Percentiles rank a stretch among this genome's conserved stretches.
These are phyloP conservation scores for Fusarium nodosum DNA, from an alignment of 2,329 filamentous ascomycete genomes.

Conservation along the genomic window DNA sequence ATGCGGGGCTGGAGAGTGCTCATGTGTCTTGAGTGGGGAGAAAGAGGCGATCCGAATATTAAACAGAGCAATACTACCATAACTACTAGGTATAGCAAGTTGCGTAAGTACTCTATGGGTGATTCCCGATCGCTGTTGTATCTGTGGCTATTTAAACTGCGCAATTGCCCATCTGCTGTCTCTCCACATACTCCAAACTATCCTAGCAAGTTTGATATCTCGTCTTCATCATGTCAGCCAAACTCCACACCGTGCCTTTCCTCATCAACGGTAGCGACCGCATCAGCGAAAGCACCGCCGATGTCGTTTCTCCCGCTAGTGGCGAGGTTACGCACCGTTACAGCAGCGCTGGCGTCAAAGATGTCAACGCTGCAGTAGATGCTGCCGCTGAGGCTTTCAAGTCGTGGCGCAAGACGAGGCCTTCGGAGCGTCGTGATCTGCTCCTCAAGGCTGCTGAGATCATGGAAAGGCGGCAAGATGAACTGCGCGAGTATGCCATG, in stretches of 20 bases:
- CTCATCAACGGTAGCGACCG: slow-evolving; percentile 62
- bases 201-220: neutral
- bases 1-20: slow-evolving; percentile 36
- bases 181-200: neutral
- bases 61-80: slow-evolving; percentile 5
- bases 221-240: slow-evolving; percentile 36
- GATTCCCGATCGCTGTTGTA: neutral
- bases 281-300: slow-evolving; percentile 62
- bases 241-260: slow-evolving; percentile 55
- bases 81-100: slow-evolving; percentile 8
- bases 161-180: slow-evolving; percentile 1
- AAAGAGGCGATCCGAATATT: slow-evolving; percentile 18
- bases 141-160: slow-evolving; percentile 36
- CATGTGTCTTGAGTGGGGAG: slow-evolving; percentile 16
- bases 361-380: slow-evolving; percentile 66
- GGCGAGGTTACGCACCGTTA: slow-evolving; percentile 67
- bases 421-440: slow-evolving; percentile 74
- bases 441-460: slow-evolving; percentile 77
- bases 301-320: slow-evolving; percentile 69
- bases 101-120: neutral
- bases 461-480: slow-evolving; percentile 69
- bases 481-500: slow-evolving; percentile 71
- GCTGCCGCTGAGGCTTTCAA: slow-evolving; percentile 76
- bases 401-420: slow-evolving; percentile 75
- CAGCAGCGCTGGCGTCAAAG: slow-evolving; percentile 67